phyloP scores from a whole-genome alignment of 1,284 basidiomycete genomes.

The Puccinia coronata region DNA sequence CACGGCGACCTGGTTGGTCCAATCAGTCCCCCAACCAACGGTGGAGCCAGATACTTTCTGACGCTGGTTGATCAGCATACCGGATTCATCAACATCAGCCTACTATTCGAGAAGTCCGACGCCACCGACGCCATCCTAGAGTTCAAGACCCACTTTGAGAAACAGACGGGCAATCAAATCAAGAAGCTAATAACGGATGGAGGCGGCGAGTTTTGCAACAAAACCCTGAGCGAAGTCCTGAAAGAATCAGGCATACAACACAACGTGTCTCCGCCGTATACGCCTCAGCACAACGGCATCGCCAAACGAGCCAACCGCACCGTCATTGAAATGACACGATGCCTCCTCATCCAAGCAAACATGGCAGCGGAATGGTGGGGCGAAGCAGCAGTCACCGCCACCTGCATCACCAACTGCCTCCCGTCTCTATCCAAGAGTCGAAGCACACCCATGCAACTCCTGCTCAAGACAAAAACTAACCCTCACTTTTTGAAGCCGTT shows the following conservation, averaged over 20 bases:
- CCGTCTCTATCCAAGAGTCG: neutral
- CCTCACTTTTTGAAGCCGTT: neutral
- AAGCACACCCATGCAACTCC: neutral
- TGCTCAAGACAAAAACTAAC: neutral
- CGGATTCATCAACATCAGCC: neutral
- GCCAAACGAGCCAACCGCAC: neutral
- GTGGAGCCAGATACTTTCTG: neutral
- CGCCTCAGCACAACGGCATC: neutral
- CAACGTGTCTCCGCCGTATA: neutral
- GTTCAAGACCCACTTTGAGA: neutral
- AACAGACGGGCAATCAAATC: neutral
- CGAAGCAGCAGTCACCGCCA: neutral
- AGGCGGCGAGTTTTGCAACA: neutral
- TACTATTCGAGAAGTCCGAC: too few species aligned
- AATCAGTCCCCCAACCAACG: neutral
- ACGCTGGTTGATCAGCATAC: neutral
- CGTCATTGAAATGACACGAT: neutral
- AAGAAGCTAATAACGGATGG: neutral
- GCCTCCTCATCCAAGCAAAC: neutral
- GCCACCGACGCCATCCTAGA: neutral
- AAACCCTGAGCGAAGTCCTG: neutral
- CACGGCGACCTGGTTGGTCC: neutral
- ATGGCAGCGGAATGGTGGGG: neutral
- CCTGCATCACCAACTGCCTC: neutral
- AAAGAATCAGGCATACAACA: neutral